Conservation (phyloP, 2,329 filamentous ascomycete genomes). For the Penicillium olsonii region DNA sequence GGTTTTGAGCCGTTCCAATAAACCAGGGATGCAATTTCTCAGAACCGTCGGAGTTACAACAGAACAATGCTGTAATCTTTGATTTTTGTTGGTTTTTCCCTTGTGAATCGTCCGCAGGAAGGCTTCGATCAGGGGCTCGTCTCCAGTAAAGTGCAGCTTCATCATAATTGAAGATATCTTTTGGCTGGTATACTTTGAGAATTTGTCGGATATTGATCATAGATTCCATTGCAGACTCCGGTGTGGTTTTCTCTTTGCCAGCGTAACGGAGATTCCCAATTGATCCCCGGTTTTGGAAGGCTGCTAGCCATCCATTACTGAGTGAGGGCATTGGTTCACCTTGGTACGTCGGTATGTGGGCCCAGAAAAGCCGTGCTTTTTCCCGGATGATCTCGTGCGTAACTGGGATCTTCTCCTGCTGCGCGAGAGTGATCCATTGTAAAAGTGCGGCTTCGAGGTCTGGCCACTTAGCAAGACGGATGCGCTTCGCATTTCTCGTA, state of each 20-base stretch:
- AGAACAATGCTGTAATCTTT: not conserved
- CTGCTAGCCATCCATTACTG: not conserved
- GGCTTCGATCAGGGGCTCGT: not conserved
- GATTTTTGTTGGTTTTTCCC: not conserved
- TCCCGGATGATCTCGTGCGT: not conserved
- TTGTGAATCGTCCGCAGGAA: not conserved
- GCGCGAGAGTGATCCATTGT: not conserved
- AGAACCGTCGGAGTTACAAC: not conserved
- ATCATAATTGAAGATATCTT: not conserved
- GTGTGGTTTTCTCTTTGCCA: not conserved
- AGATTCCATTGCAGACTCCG: not conserved
- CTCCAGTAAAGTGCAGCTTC: not conserved
- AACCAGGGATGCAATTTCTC: not conserved
- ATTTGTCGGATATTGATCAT: not conserved
- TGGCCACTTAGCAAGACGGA: not conserved
- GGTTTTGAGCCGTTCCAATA: not conserved
- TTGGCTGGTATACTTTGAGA: not conserved
- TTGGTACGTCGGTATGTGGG: not conserved
- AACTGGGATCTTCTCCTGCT: not conserved
- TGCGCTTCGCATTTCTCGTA: not conserved
- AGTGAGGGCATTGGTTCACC: not conserved
- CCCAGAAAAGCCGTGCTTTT: not conserved
- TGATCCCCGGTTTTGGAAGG: not conserved
- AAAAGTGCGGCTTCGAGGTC: not conserved
- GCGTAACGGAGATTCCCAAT: not conserved